A percentile compares a stretch with the other conserved stretches of the same genome.
These are phyloP conservation scores for Sarocladiaceae sp. DNA, from an alignment of 2,329 filamentous ascomycete species.

Conservation along the genomic window DNA sequence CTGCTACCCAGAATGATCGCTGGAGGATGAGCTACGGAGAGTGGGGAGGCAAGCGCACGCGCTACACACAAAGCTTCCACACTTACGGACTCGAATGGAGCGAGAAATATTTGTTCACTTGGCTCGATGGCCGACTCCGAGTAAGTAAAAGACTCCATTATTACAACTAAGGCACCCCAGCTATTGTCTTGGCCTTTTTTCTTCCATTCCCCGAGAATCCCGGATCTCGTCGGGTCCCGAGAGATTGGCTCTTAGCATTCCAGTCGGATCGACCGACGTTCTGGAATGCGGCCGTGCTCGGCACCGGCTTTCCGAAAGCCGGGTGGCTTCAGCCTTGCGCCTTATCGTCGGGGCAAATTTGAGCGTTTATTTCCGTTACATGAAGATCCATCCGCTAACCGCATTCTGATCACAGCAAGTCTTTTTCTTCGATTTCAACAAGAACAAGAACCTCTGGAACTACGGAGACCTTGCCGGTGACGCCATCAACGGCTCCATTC, in stretches of 20 bases:
- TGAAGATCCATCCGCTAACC: too few species aligned
- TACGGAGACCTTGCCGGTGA: slow-evolving; percentile 34
- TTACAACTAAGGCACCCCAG: too few species aligned
- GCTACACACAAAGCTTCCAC: slow-evolving; percentile 38
- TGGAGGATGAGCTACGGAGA: neutral
- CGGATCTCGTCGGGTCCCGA: neutral
- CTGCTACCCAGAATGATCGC: neutral
- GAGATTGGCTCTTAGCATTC: neutral
- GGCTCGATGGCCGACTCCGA: slow-evolving; percentile 39
- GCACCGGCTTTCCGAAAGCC: too few species aligned
- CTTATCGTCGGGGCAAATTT: too few species aligned
- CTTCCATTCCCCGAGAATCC: too few species aligned
- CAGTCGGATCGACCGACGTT: too few species aligned
- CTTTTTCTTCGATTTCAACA: slow-evolving; percentile 31
- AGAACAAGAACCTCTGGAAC: slow-evolving; percentile 12
- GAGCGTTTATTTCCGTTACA: too few species aligned
- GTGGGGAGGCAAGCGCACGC: neutral
- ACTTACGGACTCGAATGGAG: slow-evolving; percentile 51
- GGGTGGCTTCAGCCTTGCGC: too few species aligned
- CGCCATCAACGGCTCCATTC: slow-evolving; percentile 35
- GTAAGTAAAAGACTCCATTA: too few species aligned
- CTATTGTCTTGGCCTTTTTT: too few species aligned
- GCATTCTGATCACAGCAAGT: slow-evolving; percentile 27
- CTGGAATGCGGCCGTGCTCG: too few species aligned
- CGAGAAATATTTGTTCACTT: slow-evolving; percentile 49